phyloP scores from a whole-genome alignment of 2,329 filamentous ascomycete species.

The Talaromyces sp. region DNA sequence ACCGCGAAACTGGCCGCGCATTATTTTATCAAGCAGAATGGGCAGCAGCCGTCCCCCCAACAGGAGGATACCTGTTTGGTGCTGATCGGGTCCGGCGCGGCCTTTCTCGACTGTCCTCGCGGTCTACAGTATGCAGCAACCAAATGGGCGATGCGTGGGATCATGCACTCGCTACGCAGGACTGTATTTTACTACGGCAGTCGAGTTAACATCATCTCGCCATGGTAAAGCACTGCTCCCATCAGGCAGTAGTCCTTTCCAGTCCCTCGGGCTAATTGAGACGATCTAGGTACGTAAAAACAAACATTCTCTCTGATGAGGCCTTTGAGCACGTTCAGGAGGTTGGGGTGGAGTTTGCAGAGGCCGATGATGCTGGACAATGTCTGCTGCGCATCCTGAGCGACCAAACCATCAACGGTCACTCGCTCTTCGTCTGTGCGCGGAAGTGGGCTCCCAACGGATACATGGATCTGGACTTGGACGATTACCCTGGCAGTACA shows the following conservation, averaged over 20 bases:
- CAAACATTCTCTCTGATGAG: slow-evolving; percentile 25
- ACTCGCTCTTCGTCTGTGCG: slow-evolving; percentile 31
- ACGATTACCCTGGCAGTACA: slow-evolving; percentile 27
- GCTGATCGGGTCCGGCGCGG: slow-evolving; percentile 31
- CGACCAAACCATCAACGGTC: slow-evolving; percentile 24
- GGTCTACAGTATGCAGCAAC: slow-evolving; percentile 30
- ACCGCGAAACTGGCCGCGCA: slow-evolving; percentile 44
- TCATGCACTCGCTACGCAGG: slow-evolving; percentile 33
- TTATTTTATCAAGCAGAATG: slow-evolving; percentile 32
- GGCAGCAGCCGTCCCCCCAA: slow-evolving; percentile 15
- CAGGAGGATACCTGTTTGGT: slow-evolving; percentile 28
- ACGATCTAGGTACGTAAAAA: slow-evolving; percentile 28
- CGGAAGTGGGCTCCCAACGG: slow-evolving; percentile 27
- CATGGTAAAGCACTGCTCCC: slow-evolving; percentile 23
- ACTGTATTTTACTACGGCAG: slow-evolving; percentile 29
- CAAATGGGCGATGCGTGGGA: slow-evolving; percentile 35
- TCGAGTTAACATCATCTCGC: slow-evolving; percentile 34
- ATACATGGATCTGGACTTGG: slow-evolving; percentile 31
- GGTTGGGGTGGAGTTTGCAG: slow-evolving; percentile 24
- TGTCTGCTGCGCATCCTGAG: slow-evolving; percentile 23
- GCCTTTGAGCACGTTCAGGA: slow-evolving; percentile 20
- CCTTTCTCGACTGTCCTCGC: slow-evolving; percentile 29
- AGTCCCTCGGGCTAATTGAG: too few species aligned
- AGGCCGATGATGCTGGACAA: slow-evolving; percentile 20
- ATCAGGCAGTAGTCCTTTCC: too few species aligned